Base-by-base conservation (phyloP, 306 rosid species). In the Castanospermum australe region DNA sequence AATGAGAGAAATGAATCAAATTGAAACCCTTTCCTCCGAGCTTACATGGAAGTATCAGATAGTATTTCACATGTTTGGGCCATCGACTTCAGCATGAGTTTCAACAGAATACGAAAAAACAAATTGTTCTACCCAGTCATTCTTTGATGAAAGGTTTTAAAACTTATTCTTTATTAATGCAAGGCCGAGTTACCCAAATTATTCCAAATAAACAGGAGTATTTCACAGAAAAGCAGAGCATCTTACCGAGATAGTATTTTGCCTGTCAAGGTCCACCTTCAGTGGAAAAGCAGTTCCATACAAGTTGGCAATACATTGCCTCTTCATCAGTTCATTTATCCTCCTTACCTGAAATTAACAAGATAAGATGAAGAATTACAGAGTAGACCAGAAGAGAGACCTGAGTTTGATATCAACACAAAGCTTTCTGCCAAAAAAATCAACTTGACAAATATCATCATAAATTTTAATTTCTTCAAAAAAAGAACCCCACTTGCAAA, bases 221-320 rank as follows among this genome's bases (percentile, higher is more conserved):
- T 20, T 70, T 44, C 36, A 64, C 8, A 65, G 35, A 35, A 8
- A 7, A 15, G 13, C 4, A 33, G 35, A 45, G 3, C 5, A 5
- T n/a, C 78, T 11, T 90, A 92, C 97, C 97, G 74, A 35, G 97
- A 94, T 63, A 94, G 88, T 8, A 92, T 92, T 87, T 85, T 94
- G 97, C 83, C 78, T 89, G 50, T 94, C 99, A 67, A 94, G 88
- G 51, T 94, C 92, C 93, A 86, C 88, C 86, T 81, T 94, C 81
- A 94, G 60, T 4, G 95, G 95, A 78, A 92, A 91, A 50, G 99
- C 97, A 86, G 88, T 79, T 67, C 99, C 99, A 64, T 94, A 92
- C 67, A 90, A 84, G 54, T 92, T 87, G 5, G 84, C 76, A 75
- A 91, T 79, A 74, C 93, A 45, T 80, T 90, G 91, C 86, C 88